Percentiles rank a stretch among this genome's conserved stretches.
Evolutionary conservation across 805 yeast species (phyloP).

Genomic region (Candida fluviatilis): DNA sequence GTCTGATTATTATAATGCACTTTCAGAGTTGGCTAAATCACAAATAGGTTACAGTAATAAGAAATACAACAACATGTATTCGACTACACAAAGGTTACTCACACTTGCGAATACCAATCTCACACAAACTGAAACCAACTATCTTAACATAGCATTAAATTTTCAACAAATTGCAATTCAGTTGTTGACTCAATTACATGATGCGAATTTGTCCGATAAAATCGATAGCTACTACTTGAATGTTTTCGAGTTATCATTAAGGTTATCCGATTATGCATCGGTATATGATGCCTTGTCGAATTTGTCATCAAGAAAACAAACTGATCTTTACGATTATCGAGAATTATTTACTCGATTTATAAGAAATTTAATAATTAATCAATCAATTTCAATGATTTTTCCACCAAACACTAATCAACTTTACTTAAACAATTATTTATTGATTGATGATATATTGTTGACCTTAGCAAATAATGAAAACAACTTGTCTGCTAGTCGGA

Average conservation of each 20-base stretch:
- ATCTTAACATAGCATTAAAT: slow-evolving; percentile 16
- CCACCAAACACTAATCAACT: slow-evolving; percentile 13
- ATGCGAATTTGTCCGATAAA: background rate
- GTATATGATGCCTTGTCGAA: slow-evolving; percentile 16
- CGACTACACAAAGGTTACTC: slow-evolving; percentile 6
- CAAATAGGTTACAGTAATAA: slow-evolving; percentile 9
- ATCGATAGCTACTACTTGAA: slow-evolving; percentile 16
- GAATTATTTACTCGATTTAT: slow-evolving; percentile 20
- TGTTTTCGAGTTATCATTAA: slow-evolving; percentile 23
- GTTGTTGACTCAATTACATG: slow-evolving; percentile 9
- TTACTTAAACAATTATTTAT: slow-evolving; percentile 20
- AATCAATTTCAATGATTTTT: slow-evolving; percentile 21
- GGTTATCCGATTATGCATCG: slow-evolving; percentile 16
- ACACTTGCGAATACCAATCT: slow-evolving; percentile 2
- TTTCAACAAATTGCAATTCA: slow-evolving; percentile 26
- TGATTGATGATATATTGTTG: slow-evolving; percentile 30
- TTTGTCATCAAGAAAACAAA: slow-evolving; percentile 10
- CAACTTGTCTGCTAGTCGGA: slow-evolving; percentile 25
- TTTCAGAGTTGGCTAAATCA: slow-evolving; percentile 20
- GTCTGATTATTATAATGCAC: slow-evolving; percentile 27
- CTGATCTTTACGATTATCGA: slow-evolving; percentile 1
- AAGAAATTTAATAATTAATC: slow-evolving; percentile 19
- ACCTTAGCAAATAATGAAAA: slow-evolving; percentile 30
- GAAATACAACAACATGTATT: slow-evolving; percentile 3
- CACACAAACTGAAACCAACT: slow-evolving; percentile 10